Evolutionary conservation across 768 basidiomycete genomes (phyloP), one percentile per base, ranked within the genome.

Genomic region (Tulasnella calospora): DNA sequence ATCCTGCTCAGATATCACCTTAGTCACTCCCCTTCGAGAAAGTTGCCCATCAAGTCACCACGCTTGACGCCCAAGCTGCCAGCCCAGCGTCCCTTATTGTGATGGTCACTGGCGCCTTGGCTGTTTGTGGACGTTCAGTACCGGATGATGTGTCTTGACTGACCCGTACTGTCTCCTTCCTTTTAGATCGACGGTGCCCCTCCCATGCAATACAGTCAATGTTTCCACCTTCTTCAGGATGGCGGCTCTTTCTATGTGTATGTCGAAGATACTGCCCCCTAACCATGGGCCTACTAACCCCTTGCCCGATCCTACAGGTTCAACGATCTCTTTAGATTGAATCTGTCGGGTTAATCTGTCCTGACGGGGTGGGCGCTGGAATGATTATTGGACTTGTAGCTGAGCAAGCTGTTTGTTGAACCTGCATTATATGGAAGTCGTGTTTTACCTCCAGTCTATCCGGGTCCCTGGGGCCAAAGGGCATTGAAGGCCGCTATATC

Each of bases 141-240:
- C 79, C 47, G 40, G 35, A 67, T 44, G 79, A 33, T 30, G 44
- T 47, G 12, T 70, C 76, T 55, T 51, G 61, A 51, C 55, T 72
- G 41, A 79, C 73, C 36, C 69, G 6, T 41, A 44, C 9, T 55
- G 69, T 19, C 35, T 73, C 23, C 27, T 79, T 70, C 70, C 55
- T 79, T 79, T 74, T 81, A 95, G 94, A 90, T 99, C 81, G 96
- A 98, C 81, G 94, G 93, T 80, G 88, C 87, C 80, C 61, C 93
- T 81, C 90, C 94, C n/a, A 86, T 99, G 78, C 91, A 90, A 82
- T 99, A 94, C 87, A 94, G 91, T 81, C 98, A 99, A 85, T 87
- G 90, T 80, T 99, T 99, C 90, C 95, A 97, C 81, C 90, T 99
- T 78, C 88, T 94, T 75, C 91, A 89, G 36, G 94, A 96, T 2